Conservation (phyloP, 331 rosid species). For the Pyracantha coccinea region DNA sequence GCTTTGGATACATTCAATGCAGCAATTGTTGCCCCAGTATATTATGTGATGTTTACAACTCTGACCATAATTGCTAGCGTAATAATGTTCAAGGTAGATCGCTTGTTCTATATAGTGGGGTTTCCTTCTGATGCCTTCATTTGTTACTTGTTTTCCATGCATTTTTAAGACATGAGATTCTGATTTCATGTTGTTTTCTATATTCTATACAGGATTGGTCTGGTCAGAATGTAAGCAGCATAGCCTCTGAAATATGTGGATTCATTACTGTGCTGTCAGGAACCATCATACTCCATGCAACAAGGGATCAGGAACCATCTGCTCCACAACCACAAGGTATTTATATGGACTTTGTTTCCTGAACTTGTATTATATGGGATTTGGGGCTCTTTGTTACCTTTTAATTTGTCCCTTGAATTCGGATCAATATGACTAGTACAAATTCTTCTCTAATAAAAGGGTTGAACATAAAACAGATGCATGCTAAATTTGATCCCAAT, state of each 20-base stretch:
- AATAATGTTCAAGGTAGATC: conserved; percentile 86
- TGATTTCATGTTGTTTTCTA: conserved; percentile 11
- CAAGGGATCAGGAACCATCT: conserved; percentile 68
- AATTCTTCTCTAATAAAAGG: neutral
- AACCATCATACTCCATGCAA: conserved; percentile 73
- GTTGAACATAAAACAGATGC: neutral
- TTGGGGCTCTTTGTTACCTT: neutral
- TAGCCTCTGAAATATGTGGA: conserved; percentile 91
- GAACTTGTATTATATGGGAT: neutral
- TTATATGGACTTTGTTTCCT: neutral
- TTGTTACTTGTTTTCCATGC: neutral
- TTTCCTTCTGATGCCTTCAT: conserved; percentile 5
- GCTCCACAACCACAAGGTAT: conserved; percentile 60
- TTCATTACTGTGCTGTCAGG: conserved; percentile 89
- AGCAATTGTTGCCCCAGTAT: conserved; percentile 85
- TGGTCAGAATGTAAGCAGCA: conserved; percentile 67
- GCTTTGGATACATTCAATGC: conserved; percentile 79
- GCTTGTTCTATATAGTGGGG: conserved; percentile 5
- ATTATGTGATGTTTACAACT: conserved; percentile 79
- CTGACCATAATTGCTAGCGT: conserved; percentile 80
- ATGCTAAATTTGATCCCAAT: neutral
- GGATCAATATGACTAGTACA: neutral
- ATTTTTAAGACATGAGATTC: neutral
- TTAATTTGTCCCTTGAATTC: neutral
- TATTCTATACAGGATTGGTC: conserved; percentile 75